These are phyloP conservation scores for Globisporangium spiculum DNA, from an alignment of 352 stramenopile genomes.

Conservation along the genomic window DNA sequence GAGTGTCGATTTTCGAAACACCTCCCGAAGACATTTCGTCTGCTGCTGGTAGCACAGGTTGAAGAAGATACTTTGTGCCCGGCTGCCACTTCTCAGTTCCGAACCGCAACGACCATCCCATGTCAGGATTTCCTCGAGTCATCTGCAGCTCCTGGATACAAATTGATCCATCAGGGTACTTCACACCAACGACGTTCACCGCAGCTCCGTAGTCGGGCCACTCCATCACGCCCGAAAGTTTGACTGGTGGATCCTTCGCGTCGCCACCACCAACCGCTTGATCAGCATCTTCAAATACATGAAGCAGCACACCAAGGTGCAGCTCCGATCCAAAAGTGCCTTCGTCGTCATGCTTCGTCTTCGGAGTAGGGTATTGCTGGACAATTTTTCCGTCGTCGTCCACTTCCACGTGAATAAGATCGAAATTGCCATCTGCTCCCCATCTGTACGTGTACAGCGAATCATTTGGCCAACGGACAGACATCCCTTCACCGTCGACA, in stretches of 20 bases:
- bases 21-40: background rate
- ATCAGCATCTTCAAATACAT: constrained; percentile 42
- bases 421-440: constrained; percentile 86
- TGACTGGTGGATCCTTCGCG: constrained; percentile 18
- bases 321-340: constrained; percentile 71
- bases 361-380: constrained; percentile 66
- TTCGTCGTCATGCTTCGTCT: constrained; percentile 70
- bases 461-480: constrained; percentile 86
- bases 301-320: constrained; percentile 76
- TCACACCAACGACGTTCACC: constrained; percentile 59
- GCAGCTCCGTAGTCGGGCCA: constrained; percentile 83
- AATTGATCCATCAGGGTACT: constrained; percentile 51
- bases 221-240: constrained; percentile 67
- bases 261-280: background rate
- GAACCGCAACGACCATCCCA: constrained; percentile 87
- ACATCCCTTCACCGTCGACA: constrained; percentile 87
- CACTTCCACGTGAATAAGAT: constrained; percentile 83
- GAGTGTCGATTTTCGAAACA: constrained; percentile 25
- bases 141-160: constrained; percentile 82
- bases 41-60: constrained; percentile 11
- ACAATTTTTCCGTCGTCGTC: constrained; percentile 73
- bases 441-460: constrained; percentile 87
- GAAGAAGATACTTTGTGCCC: constrained; percentile 79
- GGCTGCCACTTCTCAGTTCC: constrained; percentile 85
- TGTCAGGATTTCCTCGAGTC: constrained; percentile 75